A percentile compares a stretch with the other conserved stretches of the same genome.
Evolutionary conservation across 768 basidiomycete genomes (phyloP).

Genomic region (Suillus paluster): DNA sequence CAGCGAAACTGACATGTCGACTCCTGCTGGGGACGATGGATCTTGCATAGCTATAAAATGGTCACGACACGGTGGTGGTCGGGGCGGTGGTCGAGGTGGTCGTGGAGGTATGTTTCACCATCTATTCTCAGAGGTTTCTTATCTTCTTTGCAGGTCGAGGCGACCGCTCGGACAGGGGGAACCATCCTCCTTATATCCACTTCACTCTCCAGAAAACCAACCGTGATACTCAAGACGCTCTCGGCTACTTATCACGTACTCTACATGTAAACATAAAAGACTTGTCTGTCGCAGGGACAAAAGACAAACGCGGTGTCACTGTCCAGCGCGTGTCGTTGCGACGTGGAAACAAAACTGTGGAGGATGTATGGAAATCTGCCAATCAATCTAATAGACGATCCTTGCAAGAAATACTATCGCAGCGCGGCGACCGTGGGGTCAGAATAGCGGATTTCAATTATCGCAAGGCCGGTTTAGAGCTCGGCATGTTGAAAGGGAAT

Average conservation of each 20-base stretch:
- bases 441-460: conserved; percentile 90
- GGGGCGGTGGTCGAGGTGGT: conserved; percentile 49
- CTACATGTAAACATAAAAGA: conserved; percentile 82
- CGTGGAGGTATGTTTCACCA: conserved; percentile 23
- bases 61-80: conserved; percentile 55
- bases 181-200: conserved; percentile 88
- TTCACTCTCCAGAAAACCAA: conserved; percentile 98
- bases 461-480: conserved; percentile 77
- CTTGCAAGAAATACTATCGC: conserved; percentile 57
- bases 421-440: conserved; percentile 88
- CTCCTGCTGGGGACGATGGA: conserved; percentile 62
- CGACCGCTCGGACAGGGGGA: conserved; percentile 58
- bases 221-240: conserved; percentile 94
- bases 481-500: conserved; percentile 98
- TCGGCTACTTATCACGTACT: conserved; percentile 76
- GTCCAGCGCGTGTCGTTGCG: conserved; percentile 87
- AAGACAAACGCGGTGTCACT: conserved; percentile 97
- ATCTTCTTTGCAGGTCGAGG: conserved; percentile 29
- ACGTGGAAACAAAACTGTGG: conserved; percentile 75
- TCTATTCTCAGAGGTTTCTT: background rate
- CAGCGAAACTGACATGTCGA: conserved; percentile 69
- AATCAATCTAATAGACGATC: conserved; percentile 71
- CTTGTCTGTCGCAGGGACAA: conserved; percentile 91
- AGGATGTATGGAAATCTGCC: conserved; percentile 82
- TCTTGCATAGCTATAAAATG: conserved; percentile 82